A percentile compares a stretch with the other conserved stretches of the same genome.
Conservation (phyloP, 345 rosid species). For the Citrus trifoliata region DNA sequence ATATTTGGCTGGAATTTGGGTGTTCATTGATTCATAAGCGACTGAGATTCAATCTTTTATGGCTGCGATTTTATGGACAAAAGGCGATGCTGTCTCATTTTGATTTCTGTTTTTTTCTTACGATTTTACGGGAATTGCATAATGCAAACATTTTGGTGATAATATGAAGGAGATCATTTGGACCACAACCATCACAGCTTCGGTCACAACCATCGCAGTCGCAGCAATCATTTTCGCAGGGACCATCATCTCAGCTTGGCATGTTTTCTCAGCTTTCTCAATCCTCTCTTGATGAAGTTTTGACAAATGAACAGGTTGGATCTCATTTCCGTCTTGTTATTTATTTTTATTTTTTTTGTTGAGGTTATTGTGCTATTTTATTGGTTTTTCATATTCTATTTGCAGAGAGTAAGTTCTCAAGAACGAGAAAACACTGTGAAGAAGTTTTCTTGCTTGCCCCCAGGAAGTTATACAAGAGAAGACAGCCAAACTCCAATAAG, state of each 20-base stretch:
- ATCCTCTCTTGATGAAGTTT: conserved; percentile 57
- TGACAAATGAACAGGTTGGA: conserved; percentile 59
- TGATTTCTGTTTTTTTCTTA: not conserved
- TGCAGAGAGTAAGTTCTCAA: conserved; percentile 73
- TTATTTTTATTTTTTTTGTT: not conserved
- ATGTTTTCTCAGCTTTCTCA: conserved; percentile 80
- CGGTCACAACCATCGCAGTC: conserved; percentile 61
- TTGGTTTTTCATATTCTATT: conserved; percentile 11
- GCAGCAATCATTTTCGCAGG: conserved; percentile 87
- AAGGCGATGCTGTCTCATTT: not conserved
- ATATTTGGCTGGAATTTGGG: not conserved
- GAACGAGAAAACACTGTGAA: conserved; percentile 54
- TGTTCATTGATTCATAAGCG: not conserved
- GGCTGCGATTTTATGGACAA: not conserved
- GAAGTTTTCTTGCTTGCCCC: conserved; percentile 55
- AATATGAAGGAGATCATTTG: conserved; percentile 53
- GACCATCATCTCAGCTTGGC: conserved; percentile 79
- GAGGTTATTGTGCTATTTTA: not conserved
- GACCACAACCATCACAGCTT: conserved; percentile 66
- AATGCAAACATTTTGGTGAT: not conserved
- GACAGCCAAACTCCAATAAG: conserved; percentile 56
- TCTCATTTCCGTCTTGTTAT: conserved; percentile 7
- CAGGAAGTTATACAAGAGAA: conserved; percentile 44
- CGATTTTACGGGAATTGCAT: not conserved
- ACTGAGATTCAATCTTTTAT: not conserved